Conservation (phyloP, 78 protist species). For the Parvularia atlantis region DNA sequence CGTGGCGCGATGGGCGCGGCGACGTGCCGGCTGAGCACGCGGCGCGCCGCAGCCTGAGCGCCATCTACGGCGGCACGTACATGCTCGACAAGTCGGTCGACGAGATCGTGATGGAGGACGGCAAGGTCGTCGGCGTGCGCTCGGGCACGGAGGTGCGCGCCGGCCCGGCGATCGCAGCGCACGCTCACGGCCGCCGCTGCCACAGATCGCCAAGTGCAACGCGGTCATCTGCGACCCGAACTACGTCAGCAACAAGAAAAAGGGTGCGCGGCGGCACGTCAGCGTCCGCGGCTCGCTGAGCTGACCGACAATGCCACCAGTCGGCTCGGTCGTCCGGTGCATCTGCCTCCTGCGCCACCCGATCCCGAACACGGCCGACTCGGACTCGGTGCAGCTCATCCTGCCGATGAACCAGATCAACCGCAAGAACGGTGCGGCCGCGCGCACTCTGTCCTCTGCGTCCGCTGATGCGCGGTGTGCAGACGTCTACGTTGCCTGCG, state of each 20-base stretch:
- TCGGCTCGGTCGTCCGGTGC: slow-evolving; percentile 77
- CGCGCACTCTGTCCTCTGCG: no score
- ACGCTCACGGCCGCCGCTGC: neutral
- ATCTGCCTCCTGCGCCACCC: slow-evolving; percentile 89
- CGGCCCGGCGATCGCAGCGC: neutral
- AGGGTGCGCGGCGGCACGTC: neutral
- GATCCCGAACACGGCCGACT: slow-evolving; percentile 60
- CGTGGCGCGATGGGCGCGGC: no score
- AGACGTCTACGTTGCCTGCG: slow-evolving; percentile 84
- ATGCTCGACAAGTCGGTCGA: slow-evolving; percentile 89
- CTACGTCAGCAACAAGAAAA: slow-evolving; percentile 61
- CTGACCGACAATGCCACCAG: slow-evolving; percentile 46
- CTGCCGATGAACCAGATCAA: slow-evolving; percentile 78
- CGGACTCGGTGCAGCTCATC: slow-evolving; percentile 80
- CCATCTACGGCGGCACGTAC: slow-evolving; percentile 98
- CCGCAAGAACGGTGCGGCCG: slow-evolving; percentile 50
- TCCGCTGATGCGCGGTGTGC: no score
- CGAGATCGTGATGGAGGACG: slow-evolving; percentile 68
- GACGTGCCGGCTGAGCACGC: no score
- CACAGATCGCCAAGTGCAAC: slow-evolving; percentile 32
- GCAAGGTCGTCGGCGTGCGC: slow-evolving; percentile 69
- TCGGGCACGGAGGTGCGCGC: slow-evolving; percentile 67
- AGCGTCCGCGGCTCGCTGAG: slow-evolving; percentile 34
- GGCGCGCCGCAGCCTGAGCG: slow-evolving; percentile 84
- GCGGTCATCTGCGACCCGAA: slow-evolving; percentile 88